phyloP scores from a whole-genome alignment of 768 basidiomycete species.

The Russula vinacea region DNA sequence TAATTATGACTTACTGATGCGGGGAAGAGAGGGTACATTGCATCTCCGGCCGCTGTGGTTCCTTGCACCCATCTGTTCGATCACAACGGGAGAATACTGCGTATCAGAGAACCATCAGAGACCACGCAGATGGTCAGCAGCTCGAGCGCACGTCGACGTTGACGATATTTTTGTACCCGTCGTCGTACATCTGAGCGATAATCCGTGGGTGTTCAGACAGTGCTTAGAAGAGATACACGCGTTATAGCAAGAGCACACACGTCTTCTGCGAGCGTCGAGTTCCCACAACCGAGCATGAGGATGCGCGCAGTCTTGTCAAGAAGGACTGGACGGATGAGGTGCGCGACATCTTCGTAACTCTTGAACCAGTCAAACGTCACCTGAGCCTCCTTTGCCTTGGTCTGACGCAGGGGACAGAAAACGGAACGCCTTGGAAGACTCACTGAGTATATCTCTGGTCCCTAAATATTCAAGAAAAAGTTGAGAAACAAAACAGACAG shows the following conservation, averaged over 20 bases:
- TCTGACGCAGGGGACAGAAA: background rate
- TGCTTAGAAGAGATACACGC: background rate
- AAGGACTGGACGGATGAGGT: constrained; percentile 57
- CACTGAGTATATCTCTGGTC: constrained; percentile 67
- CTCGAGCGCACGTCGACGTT: constrained; percentile 64
- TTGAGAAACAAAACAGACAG: background rate
- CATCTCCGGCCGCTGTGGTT: constrained; percentile 64
- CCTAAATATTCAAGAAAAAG: constrained; percentile 40
- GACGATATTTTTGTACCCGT: constrained; percentile 75
- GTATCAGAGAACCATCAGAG: background rate
- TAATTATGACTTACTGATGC: background rate
- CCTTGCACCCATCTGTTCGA: constrained; percentile 65
- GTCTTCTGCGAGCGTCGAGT: constrained; percentile 76
- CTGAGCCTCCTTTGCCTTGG: constrained; percentile 48
- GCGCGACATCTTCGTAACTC: constrained; percentile 68
- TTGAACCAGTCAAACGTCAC: constrained; percentile 84
- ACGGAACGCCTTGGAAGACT: constrained; percentile 27
- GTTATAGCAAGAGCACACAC: constrained; percentile 37
- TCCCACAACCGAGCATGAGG: constrained; percentile 82
- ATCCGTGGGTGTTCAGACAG: background rate
- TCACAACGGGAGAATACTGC: constrained; percentile 72
- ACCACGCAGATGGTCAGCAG: background rate
- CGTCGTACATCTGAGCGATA: constrained; percentile 71
- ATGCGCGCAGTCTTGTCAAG: constrained; percentile 60
- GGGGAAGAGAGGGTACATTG: constrained; percentile 48